Conservation (phyloP, 2,329 filamentous ascomycete genomes). For the Penicillium sp. region DNA sequence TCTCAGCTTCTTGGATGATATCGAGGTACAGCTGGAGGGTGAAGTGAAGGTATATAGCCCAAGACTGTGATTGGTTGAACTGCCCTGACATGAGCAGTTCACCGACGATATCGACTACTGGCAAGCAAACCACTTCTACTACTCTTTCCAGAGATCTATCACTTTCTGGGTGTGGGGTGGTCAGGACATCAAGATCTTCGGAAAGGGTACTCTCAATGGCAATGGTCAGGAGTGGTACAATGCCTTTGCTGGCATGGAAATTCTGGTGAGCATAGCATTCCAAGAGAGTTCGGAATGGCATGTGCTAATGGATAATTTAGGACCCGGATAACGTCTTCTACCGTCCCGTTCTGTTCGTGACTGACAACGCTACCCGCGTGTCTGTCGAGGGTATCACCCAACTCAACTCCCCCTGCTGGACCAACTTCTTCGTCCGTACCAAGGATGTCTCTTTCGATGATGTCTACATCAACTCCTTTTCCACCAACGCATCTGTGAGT, state of each 20-base stretch:
- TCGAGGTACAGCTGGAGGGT: constrained; percentile 59
- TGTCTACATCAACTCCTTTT: constrained; percentile 54
- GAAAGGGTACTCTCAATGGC: constrained; percentile 55
- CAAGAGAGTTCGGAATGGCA: no score
- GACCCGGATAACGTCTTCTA: constrained; percentile 56
- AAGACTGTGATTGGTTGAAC: neutral
- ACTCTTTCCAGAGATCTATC: constrained; percentile 53
- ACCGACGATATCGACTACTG: constrained; percentile 48
- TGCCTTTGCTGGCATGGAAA: constrained; percentile 43
- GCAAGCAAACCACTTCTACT: constrained; percentile 51
- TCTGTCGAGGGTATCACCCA: constrained; percentile 57
- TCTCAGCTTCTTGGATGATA: constrained; percentile 55
- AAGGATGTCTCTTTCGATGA: constrained; percentile 55
- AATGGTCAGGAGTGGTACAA: constrained; percentile 55
- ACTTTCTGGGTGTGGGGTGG: constrained; percentile 65
- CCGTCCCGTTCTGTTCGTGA: constrained; percentile 60
- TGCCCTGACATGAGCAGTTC: constrained; percentile 31
- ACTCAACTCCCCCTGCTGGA: constrained; percentile 63
- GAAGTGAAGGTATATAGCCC: constrained; percentile 45
- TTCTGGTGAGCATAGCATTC: constrained; percentile 23
- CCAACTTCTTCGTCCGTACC: constrained; percentile 59
- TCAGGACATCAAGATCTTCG: constrained; percentile 59
- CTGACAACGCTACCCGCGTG: constrained; percentile 59
- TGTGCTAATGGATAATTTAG: constrained; percentile 16
- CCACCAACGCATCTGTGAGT: constrained; percentile 43